These are phyloP conservation scores for Beta corolliflora DNA, from an alignment of 179 eudicot species.

Conservation along the genomic window DNA sequence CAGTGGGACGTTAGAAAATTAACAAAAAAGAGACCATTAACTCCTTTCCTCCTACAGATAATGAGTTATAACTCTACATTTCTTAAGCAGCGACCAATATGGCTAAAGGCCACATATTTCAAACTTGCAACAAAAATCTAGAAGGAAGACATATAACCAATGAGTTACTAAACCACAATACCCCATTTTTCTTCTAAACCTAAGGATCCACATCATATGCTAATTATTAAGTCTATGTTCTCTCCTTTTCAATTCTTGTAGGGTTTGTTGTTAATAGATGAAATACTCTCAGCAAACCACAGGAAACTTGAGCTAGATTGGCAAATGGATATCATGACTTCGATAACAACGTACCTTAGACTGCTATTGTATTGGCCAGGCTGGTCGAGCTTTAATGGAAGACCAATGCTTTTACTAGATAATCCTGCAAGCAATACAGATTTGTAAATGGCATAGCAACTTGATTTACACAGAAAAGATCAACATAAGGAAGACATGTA, in stretches of 20 bases:
- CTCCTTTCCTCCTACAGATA: background rate
- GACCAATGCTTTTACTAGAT: slow-evolving; percentile 36
- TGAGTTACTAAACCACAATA: background rate
- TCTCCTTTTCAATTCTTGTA: background rate
- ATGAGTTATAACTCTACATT: background rate
- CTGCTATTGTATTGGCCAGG: slow-evolving; percentile 24
- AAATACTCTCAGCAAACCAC: background rate
- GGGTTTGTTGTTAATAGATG: background rate
- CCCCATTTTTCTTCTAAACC: background rate
- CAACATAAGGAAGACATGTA: slow-evolving; percentile 4
- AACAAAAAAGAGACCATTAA: background rate
- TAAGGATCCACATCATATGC: background rate
- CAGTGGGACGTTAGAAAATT: background rate
- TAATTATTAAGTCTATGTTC: background rate
- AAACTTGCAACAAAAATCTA: background rate
- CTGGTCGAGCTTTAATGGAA: slow-evolving; percentile 39
- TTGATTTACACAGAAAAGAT: background rate
- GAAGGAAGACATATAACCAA: background rate
- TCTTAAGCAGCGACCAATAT: background rate
- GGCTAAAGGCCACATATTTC: background rate
- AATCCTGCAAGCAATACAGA: slow-evolving; percentile 36
- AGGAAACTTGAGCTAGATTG: background rate
- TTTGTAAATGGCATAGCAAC: slow-evolving; percentile 4
- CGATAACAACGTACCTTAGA: slow-evolving; percentile 37
- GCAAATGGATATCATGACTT: background rate